These are phyloP conservation scores for Scenedesmus sp. DNA, from an alignment of 163 green algal species.

Conservation along the genomic window DNA sequence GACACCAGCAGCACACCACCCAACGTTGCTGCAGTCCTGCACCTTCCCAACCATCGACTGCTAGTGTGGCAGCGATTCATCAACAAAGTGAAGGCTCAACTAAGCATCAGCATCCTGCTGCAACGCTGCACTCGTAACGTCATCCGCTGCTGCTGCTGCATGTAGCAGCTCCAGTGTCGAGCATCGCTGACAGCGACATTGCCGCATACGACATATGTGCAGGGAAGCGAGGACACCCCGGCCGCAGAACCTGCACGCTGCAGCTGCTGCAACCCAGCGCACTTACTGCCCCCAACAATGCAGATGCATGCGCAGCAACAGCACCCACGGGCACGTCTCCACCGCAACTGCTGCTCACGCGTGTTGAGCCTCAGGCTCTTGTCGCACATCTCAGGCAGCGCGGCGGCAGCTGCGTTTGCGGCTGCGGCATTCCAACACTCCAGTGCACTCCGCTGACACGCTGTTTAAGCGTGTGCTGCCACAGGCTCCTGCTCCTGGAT, in stretches of 20 bases:
- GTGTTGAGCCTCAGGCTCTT: background rate
- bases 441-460: background rate
- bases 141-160: background rate
- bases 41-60: background rate
- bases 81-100: background rate
- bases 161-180: background rate
- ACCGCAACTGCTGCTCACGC: background rate
- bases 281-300: too few relatives aligned
- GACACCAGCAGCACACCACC: background rate
- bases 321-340: background rate
- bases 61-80: background rate
- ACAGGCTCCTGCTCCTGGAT: slow-evolving; percentile 34
- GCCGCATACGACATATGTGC: background rate
- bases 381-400: too few relatives aligned
- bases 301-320: background rate
- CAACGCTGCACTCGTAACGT: background rate
- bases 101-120: background rate
- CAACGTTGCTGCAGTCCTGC: background rate
- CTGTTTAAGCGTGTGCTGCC: slow-evolving; percentile 34
- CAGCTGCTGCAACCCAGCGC: too few relatives aligned
- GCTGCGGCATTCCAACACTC: background rate
- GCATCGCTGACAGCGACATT: background rate
- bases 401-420: too few relatives aligned
- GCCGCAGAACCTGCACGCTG: too few relatives aligned
- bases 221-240: too few relatives aligned